Conservation (phyloP, 2,329 filamentous ascomycete genomes). For the Ceratocystis eucalypticola region DNA sequence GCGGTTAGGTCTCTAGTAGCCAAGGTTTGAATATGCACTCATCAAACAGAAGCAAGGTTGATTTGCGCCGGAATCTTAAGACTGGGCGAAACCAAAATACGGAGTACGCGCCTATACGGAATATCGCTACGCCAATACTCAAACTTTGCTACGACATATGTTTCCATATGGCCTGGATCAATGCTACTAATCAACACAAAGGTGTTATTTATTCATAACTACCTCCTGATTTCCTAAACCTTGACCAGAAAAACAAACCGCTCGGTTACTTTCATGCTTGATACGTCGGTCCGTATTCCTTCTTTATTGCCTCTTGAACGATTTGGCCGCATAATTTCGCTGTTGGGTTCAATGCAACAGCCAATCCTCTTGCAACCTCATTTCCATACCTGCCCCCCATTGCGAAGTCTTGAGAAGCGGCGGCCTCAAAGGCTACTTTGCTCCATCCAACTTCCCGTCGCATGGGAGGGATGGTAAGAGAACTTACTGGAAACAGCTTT, state of each 20-base stretch:
- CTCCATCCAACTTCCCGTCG: conserved; percentile 38
- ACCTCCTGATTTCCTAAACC: not conserved
- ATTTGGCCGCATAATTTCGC: conserved; percentile 58
- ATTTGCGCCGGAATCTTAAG: not conserved
- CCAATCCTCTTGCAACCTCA: conserved; percentile 49
- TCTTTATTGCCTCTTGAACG: conserved; percentile 55
- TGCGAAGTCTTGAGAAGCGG: conserved; percentile 49
- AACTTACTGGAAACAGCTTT: conserved; percentile 33
- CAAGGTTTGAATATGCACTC: not conserved
- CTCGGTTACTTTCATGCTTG: conserved; percentile 25
- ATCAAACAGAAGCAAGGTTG: not conserved
- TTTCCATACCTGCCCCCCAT: conserved; percentile 52
- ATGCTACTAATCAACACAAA: not conserved
- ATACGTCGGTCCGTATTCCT: conserved; percentile 46
- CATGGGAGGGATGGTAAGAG: conserved; percentile 28
- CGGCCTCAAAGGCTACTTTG: conserved; percentile 45
- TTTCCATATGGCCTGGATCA: not conserved
- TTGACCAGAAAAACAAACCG: not conserved
- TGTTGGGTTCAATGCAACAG: conserved; percentile 52
- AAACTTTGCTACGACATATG: not conserved
- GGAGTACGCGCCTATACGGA: not conserved
- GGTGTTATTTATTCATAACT: not conserved
- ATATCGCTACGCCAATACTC: not conserved
- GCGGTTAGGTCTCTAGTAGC: conserved; percentile 21
- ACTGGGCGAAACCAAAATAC: not conserved